Base-by-base conservation (phyloP, 2,329 filamentous ascomycete species). In the Pseudocercospora vitis region DNA sequence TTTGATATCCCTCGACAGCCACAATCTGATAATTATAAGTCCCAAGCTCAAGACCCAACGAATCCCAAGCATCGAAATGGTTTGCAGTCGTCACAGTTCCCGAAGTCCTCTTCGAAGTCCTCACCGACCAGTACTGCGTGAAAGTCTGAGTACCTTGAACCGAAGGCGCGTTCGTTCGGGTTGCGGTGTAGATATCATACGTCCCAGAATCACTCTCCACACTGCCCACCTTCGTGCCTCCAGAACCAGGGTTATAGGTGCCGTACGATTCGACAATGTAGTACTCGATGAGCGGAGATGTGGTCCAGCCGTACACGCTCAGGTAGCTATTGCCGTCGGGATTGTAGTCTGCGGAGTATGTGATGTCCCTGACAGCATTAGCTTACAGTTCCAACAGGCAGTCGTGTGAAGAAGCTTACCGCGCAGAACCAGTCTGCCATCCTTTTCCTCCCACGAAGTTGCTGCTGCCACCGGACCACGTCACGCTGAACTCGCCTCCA, bases 401-500 rank as follows among this genome's bases (percentile, higher is more conserved):
- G 9, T 1, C 5, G n/a, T 18, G 2, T 8, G 8, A 18, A 7
- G 23, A 7, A 14, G 12, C n/a, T 11, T 19, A 56, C 56, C 53
- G 29, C 8, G 46, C 53, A 40, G 37, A 35, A 18, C 56, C 56
- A 26, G 50, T 53, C 35, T 76, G 76, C 78, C 80, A 83, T 39
- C 81, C 81, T 68, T 82, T 82, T 21, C 80, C 81, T 53, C 71
- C 78, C 26, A 81, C 79, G 44, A 81, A 77, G 71, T 82, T 80
- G 44, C 78, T 78, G 33, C 65, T 70, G 33, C 71, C 70, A 33
- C 56, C 63, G n/a, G 48, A 52, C 78, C 79, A 81, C 19, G 59
- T 62, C 1, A 77, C 71, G 31, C 63, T 73, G 68, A 79, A 80
- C 31, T 57, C 64, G 26, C 81, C 80, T 23, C 67, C 76, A 12